Percentiles rank a stretch among this genome's conserved stretches.
Conservation (phyloP, 371 early-diverging fungal species). For the Lichtheimia corymbifera region DNA sequence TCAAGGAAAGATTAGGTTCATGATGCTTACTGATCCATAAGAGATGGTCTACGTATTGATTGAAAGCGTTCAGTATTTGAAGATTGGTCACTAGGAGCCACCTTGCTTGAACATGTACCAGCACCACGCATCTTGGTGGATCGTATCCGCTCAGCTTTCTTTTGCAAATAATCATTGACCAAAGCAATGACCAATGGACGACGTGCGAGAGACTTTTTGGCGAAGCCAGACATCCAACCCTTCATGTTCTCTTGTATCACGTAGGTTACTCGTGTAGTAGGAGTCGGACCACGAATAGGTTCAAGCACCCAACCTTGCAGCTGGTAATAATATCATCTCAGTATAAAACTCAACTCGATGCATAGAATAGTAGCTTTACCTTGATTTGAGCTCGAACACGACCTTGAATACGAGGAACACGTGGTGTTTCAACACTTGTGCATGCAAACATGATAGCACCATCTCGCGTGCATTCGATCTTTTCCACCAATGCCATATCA, state of each 20-base stretch:
- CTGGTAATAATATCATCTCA: constrained; percentile 9
- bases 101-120: neutral
- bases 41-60: constrained; percentile 7
- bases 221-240: constrained; percentile 67
- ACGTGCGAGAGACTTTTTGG: constrained; percentile 61
- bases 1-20: no score
- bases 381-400: constrained; percentile 58
- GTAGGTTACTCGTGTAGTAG: constrained; percentile 63
- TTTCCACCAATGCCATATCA: constrained; percentile 48
- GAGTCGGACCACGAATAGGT: constrained; percentile 47
- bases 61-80: neutral
- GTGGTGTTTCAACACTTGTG: constrained; percentile 65
- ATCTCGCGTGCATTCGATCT: constrained; percentile 46
- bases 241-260: constrained; percentile 45
- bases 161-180: constrained; percentile 64
- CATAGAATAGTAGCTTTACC: constrained; percentile 24
- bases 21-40: neutral
- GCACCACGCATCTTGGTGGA: constrained; percentile 5
- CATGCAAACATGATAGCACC: constrained; percentile 62
- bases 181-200: constrained; percentile 64
- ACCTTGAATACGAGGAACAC: constrained; percentile 59
- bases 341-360: neutral
- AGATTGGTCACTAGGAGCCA: neutral
- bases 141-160: constrained; percentile 53
- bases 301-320: constrained; percentile 67